These are phyloP conservation scores for Microdochium trichocladiopsis DNA, from an alignment of 2,329 filamentous ascomycete species.

Conservation along the genomic window DNA sequence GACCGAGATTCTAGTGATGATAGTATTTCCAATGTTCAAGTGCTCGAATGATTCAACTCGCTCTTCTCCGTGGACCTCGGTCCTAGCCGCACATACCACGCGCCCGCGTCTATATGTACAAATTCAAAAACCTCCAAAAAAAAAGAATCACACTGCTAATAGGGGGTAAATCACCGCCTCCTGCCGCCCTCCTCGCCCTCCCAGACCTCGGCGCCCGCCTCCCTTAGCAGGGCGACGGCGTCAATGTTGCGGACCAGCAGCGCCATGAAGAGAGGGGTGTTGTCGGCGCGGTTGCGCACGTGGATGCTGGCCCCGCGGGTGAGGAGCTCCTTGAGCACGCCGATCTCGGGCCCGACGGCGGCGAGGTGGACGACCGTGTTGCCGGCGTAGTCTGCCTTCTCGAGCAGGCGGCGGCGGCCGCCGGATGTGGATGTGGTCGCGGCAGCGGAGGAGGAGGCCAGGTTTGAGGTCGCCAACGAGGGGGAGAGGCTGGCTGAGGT, in stretches of 20 bases:
- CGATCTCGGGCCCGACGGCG: slow-evolving; percentile 40
- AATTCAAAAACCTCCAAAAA: too few relatives aligned
- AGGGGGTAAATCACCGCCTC: neutral
- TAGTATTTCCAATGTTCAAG: too few relatives aligned
- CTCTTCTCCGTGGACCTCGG: too few relatives aligned
- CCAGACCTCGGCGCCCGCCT: slow-evolving; percentile 55
- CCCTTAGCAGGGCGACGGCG: slow-evolving; percentile 45
- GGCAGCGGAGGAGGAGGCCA: neutral
- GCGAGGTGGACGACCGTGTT: slow-evolving; percentile 63
- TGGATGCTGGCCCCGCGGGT: slow-evolving; percentile 60
- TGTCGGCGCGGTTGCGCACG: slow-evolving; percentile 55
- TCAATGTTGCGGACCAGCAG: slow-evolving; percentile 47
- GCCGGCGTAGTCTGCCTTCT: slow-evolving; percentile 72
- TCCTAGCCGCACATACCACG: too few relatives aligned
- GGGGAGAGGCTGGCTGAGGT: neutral
- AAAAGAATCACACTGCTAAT: too few relatives aligned
- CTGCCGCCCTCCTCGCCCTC: slow-evolving; percentile 14
- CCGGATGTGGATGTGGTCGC: slow-evolving; percentile 2
- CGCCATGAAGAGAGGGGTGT: slow-evolving; percentile 59
- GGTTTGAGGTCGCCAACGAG: neutral
- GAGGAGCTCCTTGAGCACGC: slow-evolving; percentile 53
- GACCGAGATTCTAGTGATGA: too few relatives aligned
- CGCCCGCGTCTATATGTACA: too few relatives aligned
- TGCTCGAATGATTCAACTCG: too few relatives aligned
- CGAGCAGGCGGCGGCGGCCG: slow-evolving; percentile 54